These are phyloP conservation scores for Protomyces arabidopsidicola DNA, from an alignment of 1,139 yeast genomes.

Conservation along the genomic window DNA sequence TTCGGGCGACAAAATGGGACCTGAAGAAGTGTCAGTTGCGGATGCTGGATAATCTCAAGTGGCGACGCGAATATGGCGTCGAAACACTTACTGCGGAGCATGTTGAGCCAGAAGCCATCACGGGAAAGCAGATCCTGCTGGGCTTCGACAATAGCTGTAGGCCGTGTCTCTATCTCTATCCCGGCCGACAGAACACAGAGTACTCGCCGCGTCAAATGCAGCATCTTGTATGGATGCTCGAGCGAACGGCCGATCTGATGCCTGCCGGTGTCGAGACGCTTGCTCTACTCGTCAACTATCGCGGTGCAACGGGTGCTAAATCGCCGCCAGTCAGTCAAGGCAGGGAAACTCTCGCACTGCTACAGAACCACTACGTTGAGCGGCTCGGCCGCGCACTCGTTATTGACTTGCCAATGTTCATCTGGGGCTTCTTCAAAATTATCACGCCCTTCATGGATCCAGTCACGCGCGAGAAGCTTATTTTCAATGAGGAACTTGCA, in stretches of 20 bases:
- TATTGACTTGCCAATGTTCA: constrained; percentile 89
- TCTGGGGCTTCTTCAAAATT: constrained; percentile 80
- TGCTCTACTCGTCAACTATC: constrained; percentile 84
- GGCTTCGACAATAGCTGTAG: constrained; percentile 86
- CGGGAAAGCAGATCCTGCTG: constrained; percentile 82
- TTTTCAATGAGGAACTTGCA: constrained; percentile 81
- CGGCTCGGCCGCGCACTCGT: constrained; percentile 84
- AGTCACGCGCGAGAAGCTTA: constrained; percentile 82
- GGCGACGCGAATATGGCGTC: constrained; percentile 92
- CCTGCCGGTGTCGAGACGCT: constrained; percentile 92
- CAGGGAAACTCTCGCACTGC: constrained; percentile 74
- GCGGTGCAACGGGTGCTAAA: constrained; percentile 60
- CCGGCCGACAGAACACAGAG: constrained; percentile 90
- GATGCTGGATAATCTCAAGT: constrained; percentile 67
- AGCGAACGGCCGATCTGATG: constrained; percentile 85
- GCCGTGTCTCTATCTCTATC: constrained; percentile 83
- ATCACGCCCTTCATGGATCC: constrained; percentile 96
- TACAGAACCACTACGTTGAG: constrained; percentile 95
- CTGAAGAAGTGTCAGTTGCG: constrained; percentile 65
- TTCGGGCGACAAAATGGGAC: constrained; percentile 89
- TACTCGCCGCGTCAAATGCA: constrained; percentile 84
- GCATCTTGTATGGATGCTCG: constrained; percentile 86
- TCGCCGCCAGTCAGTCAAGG: constrained; percentile 80
- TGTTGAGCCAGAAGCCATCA: constrained; percentile 45
- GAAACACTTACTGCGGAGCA: constrained; percentile 44